Conservation (phyloP, 1,284 basidiomycete genomes). For the Puccinia novopanici region DNA sequence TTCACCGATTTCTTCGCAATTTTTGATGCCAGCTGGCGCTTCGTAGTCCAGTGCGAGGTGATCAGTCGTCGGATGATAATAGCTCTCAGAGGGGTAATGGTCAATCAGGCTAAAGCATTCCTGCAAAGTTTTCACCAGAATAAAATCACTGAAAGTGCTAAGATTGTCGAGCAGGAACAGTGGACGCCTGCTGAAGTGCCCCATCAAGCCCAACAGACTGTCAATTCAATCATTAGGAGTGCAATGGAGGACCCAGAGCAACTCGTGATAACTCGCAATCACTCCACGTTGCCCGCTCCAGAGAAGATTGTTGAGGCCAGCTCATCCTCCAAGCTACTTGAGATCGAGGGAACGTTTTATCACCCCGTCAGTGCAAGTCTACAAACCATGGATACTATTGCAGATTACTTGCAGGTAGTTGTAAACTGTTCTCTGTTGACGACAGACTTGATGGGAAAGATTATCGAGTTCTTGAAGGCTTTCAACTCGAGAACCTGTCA, state of each 20-base stretch:
- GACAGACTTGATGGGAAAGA: slow-evolving; percentile 87
- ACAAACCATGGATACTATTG: slow-evolving; percentile 72
- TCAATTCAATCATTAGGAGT: slow-evolving; percentile 74
- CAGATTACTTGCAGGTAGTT: slow-evolving; percentile 85
- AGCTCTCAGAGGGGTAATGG: slow-evolving; percentile 77
- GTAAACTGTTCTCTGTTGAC: slow-evolving; percentile 84
- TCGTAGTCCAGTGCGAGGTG: slow-evolving; percentile 82
- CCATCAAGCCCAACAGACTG: slow-evolving; percentile 68
- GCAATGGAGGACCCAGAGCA: slow-evolving; percentile 79
- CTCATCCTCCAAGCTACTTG: slow-evolving; percentile 69
- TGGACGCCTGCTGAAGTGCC: slow-evolving; percentile 81
- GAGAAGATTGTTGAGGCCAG: slow-evolving; percentile 46
- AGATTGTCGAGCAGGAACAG: slow-evolving; percentile 85
- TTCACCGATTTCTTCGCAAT: slow-evolving; percentile 75
- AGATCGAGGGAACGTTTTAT: slow-evolving; percentile 79
- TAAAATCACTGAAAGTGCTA: slow-evolving; percentile 79
- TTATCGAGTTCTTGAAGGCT: slow-evolving; percentile 91
- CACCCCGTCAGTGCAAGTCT: slow-evolving; percentile 84
- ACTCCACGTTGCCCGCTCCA: slow-evolving; percentile 32
- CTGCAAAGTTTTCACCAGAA: slow-evolving; percentile 80
- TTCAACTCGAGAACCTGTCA: slow-evolving; percentile 99
- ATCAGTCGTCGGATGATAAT: slow-evolving; percentile 87
- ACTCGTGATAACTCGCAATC: slow-evolving; percentile 60
- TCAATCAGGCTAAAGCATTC: slow-evolving; percentile 81
- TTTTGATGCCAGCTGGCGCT: slow-evolving; percentile 83